A percentile compares a stretch with the other conserved stretches of the same genome.
Conservation (phyloP, 1,284 basidiomycete genomes). For the Ustilago bromivora region DNA sequence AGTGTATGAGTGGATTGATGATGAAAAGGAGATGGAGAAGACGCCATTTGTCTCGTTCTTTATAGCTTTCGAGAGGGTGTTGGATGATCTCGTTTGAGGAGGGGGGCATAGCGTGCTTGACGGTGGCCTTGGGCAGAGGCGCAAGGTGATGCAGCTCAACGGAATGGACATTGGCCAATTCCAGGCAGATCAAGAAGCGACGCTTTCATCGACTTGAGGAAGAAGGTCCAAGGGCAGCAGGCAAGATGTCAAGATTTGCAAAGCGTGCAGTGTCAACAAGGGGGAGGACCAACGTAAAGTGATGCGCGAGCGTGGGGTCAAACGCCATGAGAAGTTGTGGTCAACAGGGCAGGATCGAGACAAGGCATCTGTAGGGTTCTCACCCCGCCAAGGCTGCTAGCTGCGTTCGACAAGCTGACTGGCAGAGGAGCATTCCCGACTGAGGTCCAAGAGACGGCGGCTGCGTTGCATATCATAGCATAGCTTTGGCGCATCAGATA, state of each 20-base stretch:
- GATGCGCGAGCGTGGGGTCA: constrained; percentile 10
- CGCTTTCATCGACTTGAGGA: constrained; percentile 14
- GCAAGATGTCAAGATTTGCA: constrained; percentile 14
- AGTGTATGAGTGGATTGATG: constrained; percentile 53
- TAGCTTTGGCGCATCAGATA: constrained; percentile 5
- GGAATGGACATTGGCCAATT: constrained; percentile 11
- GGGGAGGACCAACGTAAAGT: constrained; percentile 3
- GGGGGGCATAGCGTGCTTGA: constrained; percentile 16
- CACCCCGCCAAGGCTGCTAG: not conserved
- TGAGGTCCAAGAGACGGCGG: not conserved
- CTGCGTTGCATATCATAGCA: not conserved
- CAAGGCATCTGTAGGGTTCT: constrained; percentile 17
- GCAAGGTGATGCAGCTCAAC: constrained; percentile 34
- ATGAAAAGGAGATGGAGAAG: constrained; percentile 45
- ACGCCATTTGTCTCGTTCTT: constrained; percentile 31
- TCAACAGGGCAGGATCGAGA: constrained; percentile 11
- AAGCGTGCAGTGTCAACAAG: constrained; percentile 7
- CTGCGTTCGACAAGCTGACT: not conserved
- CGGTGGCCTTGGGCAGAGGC: not conserved
- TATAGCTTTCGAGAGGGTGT: constrained; percentile 43
- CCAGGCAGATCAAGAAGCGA: constrained; percentile 10
- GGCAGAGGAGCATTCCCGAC: constrained; percentile 11
- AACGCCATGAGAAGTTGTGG: not conserved
- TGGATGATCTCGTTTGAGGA: constrained; percentile 1
- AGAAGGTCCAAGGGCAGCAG: too few relatives aligned